Percentiles rank a stretch among this genome's conserved stretches.
phyloP scores from a whole-genome alignment of 73 alveolate species.

The Breviolum minutum region DNA sequence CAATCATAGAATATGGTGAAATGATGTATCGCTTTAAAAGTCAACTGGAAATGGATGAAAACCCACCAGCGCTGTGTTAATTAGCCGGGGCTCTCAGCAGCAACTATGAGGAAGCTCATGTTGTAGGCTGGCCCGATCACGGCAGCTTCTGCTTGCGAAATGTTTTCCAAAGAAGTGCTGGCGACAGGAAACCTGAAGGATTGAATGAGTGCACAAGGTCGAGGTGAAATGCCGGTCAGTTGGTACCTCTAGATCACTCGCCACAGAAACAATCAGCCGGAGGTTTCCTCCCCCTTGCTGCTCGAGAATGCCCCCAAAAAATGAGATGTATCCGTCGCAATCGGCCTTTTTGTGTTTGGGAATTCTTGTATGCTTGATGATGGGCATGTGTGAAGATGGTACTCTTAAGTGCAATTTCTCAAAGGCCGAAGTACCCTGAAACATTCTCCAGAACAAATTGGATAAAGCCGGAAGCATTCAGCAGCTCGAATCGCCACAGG shows the following conservation, averaged over 20 bases:
- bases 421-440: constrained; percentile 21
- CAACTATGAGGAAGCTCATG: background rate
- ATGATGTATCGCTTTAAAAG: too few species aligned
- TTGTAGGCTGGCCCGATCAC: constrained; percentile 30
- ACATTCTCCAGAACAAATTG: constrained; percentile 22
- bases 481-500: constrained; percentile 42
- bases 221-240: too few species aligned
- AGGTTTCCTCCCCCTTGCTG: too few species aligned
- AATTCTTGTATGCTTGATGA: too few species aligned
- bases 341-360: too few species aligned
- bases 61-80: too few species aligned
- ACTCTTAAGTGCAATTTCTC: background rate
- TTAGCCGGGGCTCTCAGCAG: background rate
- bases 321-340: too few species aligned
- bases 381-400: background rate
- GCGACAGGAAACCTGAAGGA: constrained; percentile 43
- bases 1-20: too few species aligned
- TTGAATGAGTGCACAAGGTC: background rate
- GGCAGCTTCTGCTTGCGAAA: background rate
- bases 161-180: constrained; percentile 25
- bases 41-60: too few species aligned
- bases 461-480: constrained; percentile 47
- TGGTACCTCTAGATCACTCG: too few species aligned
- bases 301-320: too few species aligned
- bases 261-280: too few species aligned